These are phyloP conservation scores for Euphorbia pulcherrima DNA, from an alignment of 345 rosid genomes.

Conservation along the genomic window DNA sequence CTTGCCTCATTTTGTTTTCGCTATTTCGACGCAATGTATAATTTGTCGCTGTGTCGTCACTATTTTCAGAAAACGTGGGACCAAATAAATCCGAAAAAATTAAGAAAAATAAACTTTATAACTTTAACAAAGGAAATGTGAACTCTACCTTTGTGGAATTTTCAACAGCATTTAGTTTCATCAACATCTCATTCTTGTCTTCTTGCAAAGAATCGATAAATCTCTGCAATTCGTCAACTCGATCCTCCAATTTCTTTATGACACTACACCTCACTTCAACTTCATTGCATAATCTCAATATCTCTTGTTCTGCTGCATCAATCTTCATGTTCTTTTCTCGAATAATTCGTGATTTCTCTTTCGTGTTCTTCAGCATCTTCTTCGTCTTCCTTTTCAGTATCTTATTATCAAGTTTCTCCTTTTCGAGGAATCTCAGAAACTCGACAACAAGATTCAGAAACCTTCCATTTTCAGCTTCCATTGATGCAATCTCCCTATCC, in stretches of 20 bases:
- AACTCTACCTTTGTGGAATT: slow-evolving; percentile 42
- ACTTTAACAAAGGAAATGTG: neutral
- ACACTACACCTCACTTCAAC: slow-evolving; percentile 27
- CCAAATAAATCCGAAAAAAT: no score
- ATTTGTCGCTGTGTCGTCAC: no score
- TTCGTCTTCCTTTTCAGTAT: slow-evolving; percentile 46
- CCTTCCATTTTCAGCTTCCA: slow-evolving; percentile 47
- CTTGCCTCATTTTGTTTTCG: no score
- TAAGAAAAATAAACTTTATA: no score
- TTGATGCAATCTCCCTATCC: slow-evolving; percentile 43
- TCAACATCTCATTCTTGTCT: slow-evolving; percentile 37
- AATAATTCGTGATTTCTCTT: slow-evolving; percentile 25
- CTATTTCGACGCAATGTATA: no score
- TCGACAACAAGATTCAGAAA: slow-evolving; percentile 31
- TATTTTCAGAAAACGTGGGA: no score
- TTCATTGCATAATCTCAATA: slow-evolving; percentile 22
- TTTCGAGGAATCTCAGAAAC: slow-evolving; percentile 35
- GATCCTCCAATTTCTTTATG: slow-evolving; percentile 40
- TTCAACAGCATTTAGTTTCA: slow-evolving; percentile 25
- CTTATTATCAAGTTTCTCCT: slow-evolving; percentile 38
- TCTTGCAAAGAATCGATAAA: slow-evolving; percentile 29
- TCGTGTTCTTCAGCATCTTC: slow-evolving; percentile 44
- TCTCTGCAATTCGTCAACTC: slow-evolving; percentile 32
- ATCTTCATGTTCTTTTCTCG: slow-evolving; percentile 36
- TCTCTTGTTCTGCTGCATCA: slow-evolving; percentile 35